Evolutionary conservation across 257 asterid species (phyloP), one percentile per base, ranked within the genome.

Genomic region (Jacaranda copaia): DNA sequence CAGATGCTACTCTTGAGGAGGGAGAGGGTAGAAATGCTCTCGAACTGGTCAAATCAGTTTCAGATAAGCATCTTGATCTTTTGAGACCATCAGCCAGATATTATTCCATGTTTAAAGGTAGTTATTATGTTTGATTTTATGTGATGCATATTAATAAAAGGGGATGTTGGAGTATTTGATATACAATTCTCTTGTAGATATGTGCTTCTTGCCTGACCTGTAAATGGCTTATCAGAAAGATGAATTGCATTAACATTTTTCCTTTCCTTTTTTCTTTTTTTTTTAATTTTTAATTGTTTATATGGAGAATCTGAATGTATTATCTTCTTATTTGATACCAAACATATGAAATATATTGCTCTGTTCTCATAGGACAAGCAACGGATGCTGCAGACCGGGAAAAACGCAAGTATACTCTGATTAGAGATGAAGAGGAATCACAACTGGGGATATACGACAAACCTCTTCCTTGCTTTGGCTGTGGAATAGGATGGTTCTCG

Each of bases 401-500:
- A 69, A 91, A 86, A 61, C 93, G 97, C 74, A 94, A 84, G 78
- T 94, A 94, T 77, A 81, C 90, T 53, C 79, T 85, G 79, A 89
- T 94, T 77, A 86, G 77, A 85, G 93, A 88, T 58, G 87, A 83
- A 75, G 97, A 94, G 71, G 93, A 89, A 77, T 83, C 86, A 52
- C 97, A 90, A 81, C 59, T 85, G 61, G 96, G 98, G 62, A 56
- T 88, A 38, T 94, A 92, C 19, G 98, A 94, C 85, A 92, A 88
- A 80, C 98, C 97, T 70, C 92, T 94, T 75, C 97, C 98, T 72
- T 94, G 97, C 90, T 94, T 92, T 79, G 97, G 98, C 75, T 92
- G 97, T 79, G 97, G 98, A 77, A 74, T 92, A 14, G 98, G 97
- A 86, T 94, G 98, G 98, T 92, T 94, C 85, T 89, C 91, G 97